Conservation (phyloP, 2,329 filamentous ascomycete species). For the Gremmenia infestans region DNA sequence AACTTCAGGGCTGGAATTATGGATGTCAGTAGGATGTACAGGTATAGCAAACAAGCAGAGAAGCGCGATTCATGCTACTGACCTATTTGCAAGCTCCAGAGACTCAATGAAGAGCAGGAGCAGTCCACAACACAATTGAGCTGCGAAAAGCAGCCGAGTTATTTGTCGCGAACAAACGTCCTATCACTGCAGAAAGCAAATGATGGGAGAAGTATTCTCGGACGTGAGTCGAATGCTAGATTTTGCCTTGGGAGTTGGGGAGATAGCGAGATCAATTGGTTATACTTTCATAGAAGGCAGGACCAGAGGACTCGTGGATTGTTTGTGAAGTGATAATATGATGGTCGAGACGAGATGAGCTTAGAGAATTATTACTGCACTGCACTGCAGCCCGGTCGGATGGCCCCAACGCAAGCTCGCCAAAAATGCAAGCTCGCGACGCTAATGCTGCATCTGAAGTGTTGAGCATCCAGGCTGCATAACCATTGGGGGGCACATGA, state of each 20-base stretch:
- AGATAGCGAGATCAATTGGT: slow-evolving; percentile 2
- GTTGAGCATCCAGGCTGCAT: not conserved
- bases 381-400: not conserved
- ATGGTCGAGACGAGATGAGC: too few relatives aligned
- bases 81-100: slow-evolving; percentile 27
- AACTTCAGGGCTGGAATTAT: not conserved
- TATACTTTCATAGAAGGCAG: not conserved
- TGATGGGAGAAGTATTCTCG: not conserved
- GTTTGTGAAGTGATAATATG: too few relatives aligned
- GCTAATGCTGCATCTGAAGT: not conserved
- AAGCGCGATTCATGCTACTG: slow-evolving; percentile 3
- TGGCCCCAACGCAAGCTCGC: not conserved
- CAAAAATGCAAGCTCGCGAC: not conserved
- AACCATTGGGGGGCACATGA: not conserved
- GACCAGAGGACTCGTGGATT: not conserved
- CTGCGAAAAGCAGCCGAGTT: slow-evolving; percentile 15
- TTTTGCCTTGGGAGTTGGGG: not conserved
- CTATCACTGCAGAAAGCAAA: not conserved
- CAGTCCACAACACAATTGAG: slow-evolving; percentile 8
- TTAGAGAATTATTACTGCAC: too few relatives aligned
- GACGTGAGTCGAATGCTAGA: not conserved
- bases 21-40: not conserved
- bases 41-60: not conserved
- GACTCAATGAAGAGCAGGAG: slow-evolving; percentile 35
- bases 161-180: slow-evolving; percentile 5